Percentiles rank a stretch among this genome's conserved stretches.
phyloP scores from a whole-genome alignment of 345 rosid species.

The Lenwebbia sp. region DNA sequence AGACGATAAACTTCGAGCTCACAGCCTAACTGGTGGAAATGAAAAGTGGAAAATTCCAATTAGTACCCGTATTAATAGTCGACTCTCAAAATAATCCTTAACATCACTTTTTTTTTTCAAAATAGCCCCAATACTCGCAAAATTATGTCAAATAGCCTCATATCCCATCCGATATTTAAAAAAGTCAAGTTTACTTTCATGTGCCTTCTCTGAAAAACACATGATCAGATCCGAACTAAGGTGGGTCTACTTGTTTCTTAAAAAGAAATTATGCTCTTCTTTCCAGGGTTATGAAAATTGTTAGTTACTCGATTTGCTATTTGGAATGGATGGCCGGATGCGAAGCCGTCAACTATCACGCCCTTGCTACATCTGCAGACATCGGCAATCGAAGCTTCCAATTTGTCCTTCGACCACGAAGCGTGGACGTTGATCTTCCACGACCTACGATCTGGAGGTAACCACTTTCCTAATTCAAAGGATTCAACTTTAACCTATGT shows the following conservation, averaged over 20 bases:
- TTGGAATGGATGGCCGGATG: too few species aligned
- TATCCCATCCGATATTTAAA: background rate
- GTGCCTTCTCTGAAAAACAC: background rate
- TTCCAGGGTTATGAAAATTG: background rate
- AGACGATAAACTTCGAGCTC: too few species aligned
- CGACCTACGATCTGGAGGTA: too few species aligned
- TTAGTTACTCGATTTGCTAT: rapidly evolving
- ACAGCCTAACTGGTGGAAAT: background rate
- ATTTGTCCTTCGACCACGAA: too few species aligned
- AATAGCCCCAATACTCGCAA: background rate
- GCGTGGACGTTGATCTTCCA: too few species aligned
- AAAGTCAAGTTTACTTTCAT: background rate
- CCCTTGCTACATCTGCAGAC: too few species aligned
- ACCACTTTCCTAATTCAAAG: too few species aligned
- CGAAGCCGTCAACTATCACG: too few species aligned
- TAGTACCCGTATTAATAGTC: background rate
- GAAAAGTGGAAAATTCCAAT: background rate
- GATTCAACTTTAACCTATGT: too few species aligned
- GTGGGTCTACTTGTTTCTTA: background rate
- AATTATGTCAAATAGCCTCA: background rate
- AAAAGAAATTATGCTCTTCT: background rate
- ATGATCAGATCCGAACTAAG: background rate
- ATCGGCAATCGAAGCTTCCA: too few species aligned
- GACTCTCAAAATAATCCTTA: background rate
- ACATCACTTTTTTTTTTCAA: background rate